Evolutionary conservation across 306 rosid species (phyloP), one percentile per base, ranked within the genome.

Genomic region (Leucaena leucocephala): DNA sequence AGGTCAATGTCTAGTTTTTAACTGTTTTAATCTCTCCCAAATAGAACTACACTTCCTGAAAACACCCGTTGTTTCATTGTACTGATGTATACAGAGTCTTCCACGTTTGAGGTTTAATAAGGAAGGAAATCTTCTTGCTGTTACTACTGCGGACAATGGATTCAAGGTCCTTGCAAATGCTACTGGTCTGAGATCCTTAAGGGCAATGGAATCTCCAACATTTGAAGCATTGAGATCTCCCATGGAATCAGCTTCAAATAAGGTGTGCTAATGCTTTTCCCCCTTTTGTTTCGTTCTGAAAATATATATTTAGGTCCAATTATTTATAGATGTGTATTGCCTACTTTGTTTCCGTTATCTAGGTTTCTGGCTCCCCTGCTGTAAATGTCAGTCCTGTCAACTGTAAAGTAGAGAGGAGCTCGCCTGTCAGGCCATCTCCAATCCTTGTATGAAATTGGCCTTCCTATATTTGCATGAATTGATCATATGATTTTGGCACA

Each of bases 41-140:
- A 38, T 65, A 67, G 19, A 49, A 50, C 39, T 40, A 7, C 68
- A 46, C 57, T 48, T 64, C 45, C 44, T 27, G 10, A 79, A 43
- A 36, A 62, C 39, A 39, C 27, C 49, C 62, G 66, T 82, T 68
- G 40, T 75, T 35, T 79, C 15, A 21, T 79, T 72, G 49, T 77
- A 21, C 78, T 74, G 68, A 81, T 82, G 76, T 83, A 67, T 83
- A 77, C 86, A 93, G 98, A 89, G 75, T 80, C 89, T 87, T 71
- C 98, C 97, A 63, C 87, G 86, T 76, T 77, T 91, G 86, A 93
- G 90, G 80, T 93, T 93, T 89, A 93, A 91, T 62, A 91, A 85
- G 88, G 98, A 93, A 73, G 95, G 98, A 67, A 91, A 88, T 87
- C 89, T 93, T 86, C 92, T 93, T 8, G 97, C 93, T 64, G 94